Conservation (phyloP, 1,139 yeast genomes). For the Meyerozyma sp. region DNA sequence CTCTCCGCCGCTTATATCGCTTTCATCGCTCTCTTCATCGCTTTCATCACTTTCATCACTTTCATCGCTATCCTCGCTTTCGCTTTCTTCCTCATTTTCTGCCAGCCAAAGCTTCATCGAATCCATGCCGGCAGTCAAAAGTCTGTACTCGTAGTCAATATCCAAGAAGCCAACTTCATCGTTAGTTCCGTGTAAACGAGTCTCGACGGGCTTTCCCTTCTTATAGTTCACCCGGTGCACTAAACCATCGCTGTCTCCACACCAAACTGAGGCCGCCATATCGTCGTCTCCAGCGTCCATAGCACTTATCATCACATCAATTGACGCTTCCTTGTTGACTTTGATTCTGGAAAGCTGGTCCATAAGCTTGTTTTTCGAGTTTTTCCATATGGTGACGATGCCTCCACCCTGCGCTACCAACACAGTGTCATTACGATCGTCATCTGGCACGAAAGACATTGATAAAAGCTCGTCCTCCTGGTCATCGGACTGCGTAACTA, state of each 20-base stretch:
- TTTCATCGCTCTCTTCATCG: conserved; percentile 6
- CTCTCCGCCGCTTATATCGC: conserved; percentile 1
- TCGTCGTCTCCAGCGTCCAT: conserved; percentile 60
- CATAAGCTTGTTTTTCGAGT: conserved; percentile 55
- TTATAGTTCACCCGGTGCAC: conserved; percentile 64
- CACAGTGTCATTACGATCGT: conserved; percentile 56
- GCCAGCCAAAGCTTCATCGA: conserved; percentile 68
- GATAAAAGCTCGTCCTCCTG: conserved; percentile 89
- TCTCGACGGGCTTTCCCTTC: conserved; percentile 59
- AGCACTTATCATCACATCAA: conserved; percentile 74
- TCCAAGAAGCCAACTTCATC: conserved; percentile 73
- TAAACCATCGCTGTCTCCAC: conserved; percentile 83
- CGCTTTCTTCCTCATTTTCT: conserved; percentile 7
- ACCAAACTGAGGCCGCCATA: conserved; percentile 58
- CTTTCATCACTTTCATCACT: conserved; percentile 17
- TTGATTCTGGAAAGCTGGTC: conserved; percentile 83
- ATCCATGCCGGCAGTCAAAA: conserved; percentile 82
- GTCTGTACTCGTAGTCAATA: conserved; percentile 71
- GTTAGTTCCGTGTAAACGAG: conserved; percentile 53
- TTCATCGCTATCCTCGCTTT: conserved; percentile 12
- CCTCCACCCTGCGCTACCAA: conserved; percentile 88
- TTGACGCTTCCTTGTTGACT: conserved; percentile 64
- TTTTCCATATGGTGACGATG: conserved; percentile 85
- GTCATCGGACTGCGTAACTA: conserved; percentile 65
- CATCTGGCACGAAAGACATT: conserved; percentile 61